phyloP scores from a whole-genome alignment of 352 stramenopile species.

The Phytopythium delawarense region DNA sequence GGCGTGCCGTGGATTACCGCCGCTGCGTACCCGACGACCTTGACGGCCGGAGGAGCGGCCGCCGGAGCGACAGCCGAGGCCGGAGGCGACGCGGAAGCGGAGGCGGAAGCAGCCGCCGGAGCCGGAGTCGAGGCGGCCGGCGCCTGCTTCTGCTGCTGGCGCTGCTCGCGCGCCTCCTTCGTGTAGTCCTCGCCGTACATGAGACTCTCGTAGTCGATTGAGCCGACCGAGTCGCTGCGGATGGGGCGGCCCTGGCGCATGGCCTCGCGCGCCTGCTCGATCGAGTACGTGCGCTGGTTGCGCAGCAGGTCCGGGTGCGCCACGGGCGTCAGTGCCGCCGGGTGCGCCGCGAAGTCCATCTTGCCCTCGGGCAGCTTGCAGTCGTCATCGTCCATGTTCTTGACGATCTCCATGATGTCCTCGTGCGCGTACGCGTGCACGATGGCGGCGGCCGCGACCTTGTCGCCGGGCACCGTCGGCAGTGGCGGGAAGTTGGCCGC shows the following conservation, averaged over 20 bases:
- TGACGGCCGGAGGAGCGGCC: conserved; percentile 18
- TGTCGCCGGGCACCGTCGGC: conserved; percentile 35
- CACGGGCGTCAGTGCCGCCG: conserved; percentile 63
- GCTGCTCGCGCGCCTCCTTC: conserved; percentile 74
- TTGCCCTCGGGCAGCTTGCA: conserved; percentile 65
- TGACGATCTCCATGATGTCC: conserved; percentile 91
- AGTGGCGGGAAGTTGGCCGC: conserved; percentile 82
- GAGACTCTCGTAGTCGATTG: conserved; percentile 87
- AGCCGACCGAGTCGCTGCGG: conserved; percentile 82
- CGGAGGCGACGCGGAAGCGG: conserved; percentile 8
- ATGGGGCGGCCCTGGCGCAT: conserved; percentile 88
- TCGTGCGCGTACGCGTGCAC: conserved; percentile 81
- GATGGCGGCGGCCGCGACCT: conserved; percentile 39
- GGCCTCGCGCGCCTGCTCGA: conserved; percentile 89
- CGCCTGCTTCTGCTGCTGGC: conserved; percentile 38
- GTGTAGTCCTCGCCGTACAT: conserved; percentile 91
- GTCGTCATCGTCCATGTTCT: conserved; percentile 88
- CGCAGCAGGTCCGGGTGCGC: conserved; percentile 85
- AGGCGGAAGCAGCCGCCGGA: conserved; percentile 10
- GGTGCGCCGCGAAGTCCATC: conserved; percentile 82
- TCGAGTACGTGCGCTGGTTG: conserved; percentile 91
- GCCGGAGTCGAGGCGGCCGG: conserved; percentile 6
- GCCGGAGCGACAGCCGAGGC: conserved; percentile 13
- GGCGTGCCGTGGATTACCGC: conserved; percentile 77
- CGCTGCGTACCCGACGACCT: conserved; percentile 65